phyloP scores from a whole-genome alignment of 2,329 filamentous ascomycete genomes.

The Pseudogymnoascus sp. region DNA sequence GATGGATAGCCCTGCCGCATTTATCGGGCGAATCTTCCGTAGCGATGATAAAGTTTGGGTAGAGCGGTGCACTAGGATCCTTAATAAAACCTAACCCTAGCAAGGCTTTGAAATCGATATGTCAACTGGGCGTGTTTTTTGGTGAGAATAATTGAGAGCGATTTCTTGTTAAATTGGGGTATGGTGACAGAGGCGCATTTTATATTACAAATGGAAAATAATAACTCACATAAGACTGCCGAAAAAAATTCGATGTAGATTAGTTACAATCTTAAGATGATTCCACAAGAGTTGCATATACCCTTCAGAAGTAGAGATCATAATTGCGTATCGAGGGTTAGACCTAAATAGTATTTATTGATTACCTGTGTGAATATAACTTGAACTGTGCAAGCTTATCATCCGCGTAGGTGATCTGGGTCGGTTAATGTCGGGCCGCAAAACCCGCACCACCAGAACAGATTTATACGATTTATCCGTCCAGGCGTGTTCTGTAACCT shows the following conservation, averaged over 20 bases:
- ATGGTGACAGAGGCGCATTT: background rate
- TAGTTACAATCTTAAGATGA: background rate
- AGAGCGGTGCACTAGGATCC: background rate
- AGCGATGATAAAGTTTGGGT: background rate
- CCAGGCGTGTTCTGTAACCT: too few species aligned
- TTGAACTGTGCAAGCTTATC: background rate
- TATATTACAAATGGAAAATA: background rate
- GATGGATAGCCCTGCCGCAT: constrained; percentile 6
- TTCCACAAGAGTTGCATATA: background rate
- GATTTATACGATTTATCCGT: too few species aligned
- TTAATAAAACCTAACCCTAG: background rate
- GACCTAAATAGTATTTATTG: background rate
- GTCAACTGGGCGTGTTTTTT: background rate
- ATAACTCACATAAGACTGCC: background rate
- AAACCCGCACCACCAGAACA: too few species aligned
- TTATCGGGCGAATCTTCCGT: background rate
- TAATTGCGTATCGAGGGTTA: background rate
- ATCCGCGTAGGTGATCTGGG: too few species aligned
- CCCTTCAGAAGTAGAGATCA: background rate
- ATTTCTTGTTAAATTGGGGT: background rate
- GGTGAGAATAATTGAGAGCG: background rate
- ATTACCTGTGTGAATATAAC: background rate
- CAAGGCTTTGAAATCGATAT: background rate
- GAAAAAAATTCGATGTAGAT: background rate
- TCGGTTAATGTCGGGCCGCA: too few species aligned